Evolutionary conservation across 371 early-diverging fungal species (phyloP), one percentile per base, ranked within the genome.

Genomic region (Rhizopus stolonifer): DNA sequence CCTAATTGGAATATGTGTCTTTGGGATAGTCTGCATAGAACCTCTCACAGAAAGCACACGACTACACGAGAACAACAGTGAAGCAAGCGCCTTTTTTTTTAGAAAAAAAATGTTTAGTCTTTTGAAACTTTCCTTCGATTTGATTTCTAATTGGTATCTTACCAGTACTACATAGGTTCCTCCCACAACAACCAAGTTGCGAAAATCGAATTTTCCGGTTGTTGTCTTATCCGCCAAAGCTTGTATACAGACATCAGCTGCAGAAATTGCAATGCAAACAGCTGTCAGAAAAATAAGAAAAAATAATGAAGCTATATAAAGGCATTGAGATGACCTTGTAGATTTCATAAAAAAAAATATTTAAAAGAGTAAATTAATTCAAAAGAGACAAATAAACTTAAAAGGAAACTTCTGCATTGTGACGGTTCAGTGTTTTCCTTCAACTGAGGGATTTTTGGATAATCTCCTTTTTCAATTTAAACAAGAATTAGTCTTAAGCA

Each of bases 1-100:
- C 47, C 81, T 81, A 50, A 85, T 86, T 14, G 87, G 87, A 52
- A 87, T 74, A 58, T 85, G 84, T 0, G 81, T 55, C 53, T 87
- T 86, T 14, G 90, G 90, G 31, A 87, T 87, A 45, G 79, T 82
- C 46, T 76, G 73, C 14, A 86, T 56, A 4, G 85, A 79, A 7
- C 76, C 39, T 46, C 81, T 72, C 15, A 81, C 80, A 7, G 82
- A 76, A 7, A 87, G 50, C 43, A 81, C 60, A n/a, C 85, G 77
- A 50, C 80, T 80, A 46, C 82, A 83, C 10, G 79, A 74, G 56
- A 81, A 79, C 6, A 80, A 61, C 6, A 81, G 58, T 10, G 81
- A 48, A 10, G 64, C 67, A 21, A 74, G 36, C 13, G 75, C 69
- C 31, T 29, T 29, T n/a, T n/a, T n/a, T n/a, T n/a, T n/a, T n/a